Evolutionary conservation across 352 stramenopile species (phyloP).

Genomic region (Aphanomyces astaci): DNA sequence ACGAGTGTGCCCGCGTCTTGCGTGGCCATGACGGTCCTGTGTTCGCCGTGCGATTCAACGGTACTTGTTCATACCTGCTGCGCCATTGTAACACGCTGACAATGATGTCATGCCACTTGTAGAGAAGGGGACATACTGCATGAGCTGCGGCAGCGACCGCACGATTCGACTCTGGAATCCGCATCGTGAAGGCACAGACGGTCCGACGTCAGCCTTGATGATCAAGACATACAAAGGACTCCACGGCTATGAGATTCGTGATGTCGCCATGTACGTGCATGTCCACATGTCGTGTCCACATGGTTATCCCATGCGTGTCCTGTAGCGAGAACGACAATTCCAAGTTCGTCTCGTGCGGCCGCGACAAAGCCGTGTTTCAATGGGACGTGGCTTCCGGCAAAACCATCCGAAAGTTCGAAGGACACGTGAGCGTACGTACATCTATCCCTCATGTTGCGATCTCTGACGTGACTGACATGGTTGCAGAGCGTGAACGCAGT

Average conservation of each 20-base stretch:
- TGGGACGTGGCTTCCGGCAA: conserved; percentile 82
- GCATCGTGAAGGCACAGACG: conserved; percentile 58
- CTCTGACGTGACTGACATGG: not conserved
- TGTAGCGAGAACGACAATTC: conserved; percentile 70
- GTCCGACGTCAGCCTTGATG: conserved; percentile 51
- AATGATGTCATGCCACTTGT: too few species aligned
- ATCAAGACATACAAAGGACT: conserved; percentile 80
- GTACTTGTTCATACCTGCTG: conserved; percentile 25
- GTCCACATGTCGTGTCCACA: too few species aligned
- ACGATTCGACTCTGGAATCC: conserved; percentile 84
- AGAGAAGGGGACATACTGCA: conserved; percentile 84
- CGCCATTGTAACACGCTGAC: too few species aligned
- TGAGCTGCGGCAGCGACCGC: conserved; percentile 83
- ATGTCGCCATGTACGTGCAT: conserved; percentile 72
- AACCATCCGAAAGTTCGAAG: conserved; percentile 85
- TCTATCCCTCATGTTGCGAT: not conserved
- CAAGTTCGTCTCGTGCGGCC: conserved; percentile 79
- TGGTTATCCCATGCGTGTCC: not conserved
- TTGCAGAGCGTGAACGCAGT: conserved; percentile 77
- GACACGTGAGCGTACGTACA: conserved; percentile 57
- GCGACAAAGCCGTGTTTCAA: conserved; percentile 80
- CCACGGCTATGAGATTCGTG: conserved; percentile 84
- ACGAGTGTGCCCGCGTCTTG: conserved; percentile 36
- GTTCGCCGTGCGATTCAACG: conserved; percentile 75
- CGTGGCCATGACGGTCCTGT: conserved; percentile 60